phyloP scores from a whole-genome alignment of 305 asterid genomes.

The Solanum aculeatissimum region DNA sequence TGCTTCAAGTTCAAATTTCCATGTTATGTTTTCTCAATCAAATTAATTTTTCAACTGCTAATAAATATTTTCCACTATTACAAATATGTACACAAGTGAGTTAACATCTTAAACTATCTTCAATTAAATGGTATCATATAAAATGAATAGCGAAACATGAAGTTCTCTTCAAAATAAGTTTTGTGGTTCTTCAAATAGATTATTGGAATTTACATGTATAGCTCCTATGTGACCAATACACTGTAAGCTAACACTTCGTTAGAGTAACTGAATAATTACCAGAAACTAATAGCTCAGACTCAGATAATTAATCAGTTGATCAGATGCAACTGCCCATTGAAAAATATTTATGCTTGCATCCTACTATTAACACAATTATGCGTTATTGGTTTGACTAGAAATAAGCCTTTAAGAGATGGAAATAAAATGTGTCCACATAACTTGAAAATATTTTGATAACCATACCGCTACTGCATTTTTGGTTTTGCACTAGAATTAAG shows the following conservation, averaged over 20 bases:
- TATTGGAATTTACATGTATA: not conserved
- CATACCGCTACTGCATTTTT: not conserved
- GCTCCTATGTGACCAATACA: too few relatives aligned
- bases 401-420: not conserved
- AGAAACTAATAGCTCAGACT: not conserved
- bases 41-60: not conserved
- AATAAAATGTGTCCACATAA: not conserved
- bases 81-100: not conserved
- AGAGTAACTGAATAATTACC: not conserved
- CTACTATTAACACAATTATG: not conserved
- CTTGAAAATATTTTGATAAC: not conserved
- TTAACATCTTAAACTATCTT: not conserved
- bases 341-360: not conserved
- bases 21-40: not conserved
- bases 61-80: not conserved
- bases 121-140: not conserved
- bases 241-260: not conserved
- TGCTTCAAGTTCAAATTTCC: not conserved
- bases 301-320: not conserved
- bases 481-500: not conserved
- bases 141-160: not conserved
- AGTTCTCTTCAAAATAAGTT: not conserved
- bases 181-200: not conserved
- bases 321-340: not conserved
- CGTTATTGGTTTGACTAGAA: not conserved